These are phyloP conservation scores for Beauveria varroae DNA, from an alignment of 2,329 filamentous ascomycete genomes.

Conservation along the genomic window DNA sequence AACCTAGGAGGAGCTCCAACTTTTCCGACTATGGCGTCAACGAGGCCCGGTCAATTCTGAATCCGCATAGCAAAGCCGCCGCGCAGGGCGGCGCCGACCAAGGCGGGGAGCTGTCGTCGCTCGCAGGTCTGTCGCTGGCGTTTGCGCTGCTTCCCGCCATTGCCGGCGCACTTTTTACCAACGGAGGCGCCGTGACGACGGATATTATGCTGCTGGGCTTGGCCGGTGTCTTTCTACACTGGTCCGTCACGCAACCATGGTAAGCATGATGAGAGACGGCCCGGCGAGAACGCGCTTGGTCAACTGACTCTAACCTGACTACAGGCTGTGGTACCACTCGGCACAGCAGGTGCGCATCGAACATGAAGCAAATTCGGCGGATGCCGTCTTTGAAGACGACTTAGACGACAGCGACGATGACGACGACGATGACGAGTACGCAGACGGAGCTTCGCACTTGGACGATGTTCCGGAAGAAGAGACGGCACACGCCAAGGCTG, in stretches of 20 bases:
- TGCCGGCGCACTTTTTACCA: conserved; percentile 76
- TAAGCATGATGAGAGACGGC: conserved; percentile 31
- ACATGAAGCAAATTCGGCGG: conserved; percentile 39
- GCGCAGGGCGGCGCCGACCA: conserved; percentile 15
- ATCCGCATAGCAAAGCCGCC: conserved; percentile 32
- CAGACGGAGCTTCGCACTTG: conserved; percentile 20
- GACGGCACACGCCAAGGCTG: conserved; percentile 13
- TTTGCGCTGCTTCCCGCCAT: conserved; percentile 81
- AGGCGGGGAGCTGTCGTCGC: conserved; percentile 52
- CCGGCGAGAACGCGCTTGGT: not conserved
- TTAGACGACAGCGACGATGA: conserved; percentile 21
- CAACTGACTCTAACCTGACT: not conserved
- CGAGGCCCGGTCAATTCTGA: conserved; percentile 63
- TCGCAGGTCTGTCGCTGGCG: conserved; percentile 73
- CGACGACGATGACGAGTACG: conserved; percentile 14
- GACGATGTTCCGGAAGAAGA: conserved; percentile 40
- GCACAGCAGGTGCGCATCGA: conserved; percentile 55
- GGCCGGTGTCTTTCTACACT: conserved; percentile 81
- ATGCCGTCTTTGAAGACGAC: conserved; percentile 31
- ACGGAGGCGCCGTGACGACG: conserved; percentile 76
- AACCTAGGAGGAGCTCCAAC: conserved; percentile 63
- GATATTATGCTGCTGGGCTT: conserved; percentile 76
- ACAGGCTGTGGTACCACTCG: conserved; percentile 66
- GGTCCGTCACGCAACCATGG: conserved; percentile 88
- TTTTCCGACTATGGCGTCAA: conserved; percentile 69